Base-by-base conservation (phyloP, 2,329 filamentous ascomycete genomes). In the Lasiodiplodia sp. region DNA sequence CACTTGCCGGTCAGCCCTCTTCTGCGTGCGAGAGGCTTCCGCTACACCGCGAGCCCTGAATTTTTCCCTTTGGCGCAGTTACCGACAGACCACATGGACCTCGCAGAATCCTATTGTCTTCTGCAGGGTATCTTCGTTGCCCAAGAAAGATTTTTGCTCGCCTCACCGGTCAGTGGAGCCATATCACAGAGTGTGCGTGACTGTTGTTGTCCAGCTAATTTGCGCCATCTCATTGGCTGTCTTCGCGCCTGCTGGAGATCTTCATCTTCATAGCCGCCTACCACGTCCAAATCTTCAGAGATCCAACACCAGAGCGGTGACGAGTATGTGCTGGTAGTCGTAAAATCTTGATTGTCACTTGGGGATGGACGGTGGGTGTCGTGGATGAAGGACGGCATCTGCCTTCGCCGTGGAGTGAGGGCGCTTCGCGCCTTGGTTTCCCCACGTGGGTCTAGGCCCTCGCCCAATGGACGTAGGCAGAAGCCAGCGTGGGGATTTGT, bases 171-270 rank as follows among this genome's bases (percentile, higher is more conserved):
- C 31, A 38, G 60, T 53, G 60, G 60, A 64, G 6, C 60, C 60
- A 52, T 64, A 52, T 64, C 60, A 64, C 60, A 52, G n/a, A 52
- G 60, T 38, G 60, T 49, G 60, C 40, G 60, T 64, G 60, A 64
- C 31, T 16, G 47, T 52, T 34, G 44, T 52, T 21, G 14, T 16
- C 18, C 11, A 38, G 21, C n/a, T 8, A 18, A 31, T 23, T 21
- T 64, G 28, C 16, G 34, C n/a, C 14, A 16, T 64, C 60, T 52
- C 31, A 64, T 64, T 64, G 60, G 60, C 14, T 38, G 60, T 21
- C 10, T 47, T 64, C 60, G 60, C 60, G 60, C 60, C 60, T 34
- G 28, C 60, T 21, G 60, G 60, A 64, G 60, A 64, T 64, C 60
- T 23, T 64, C 60, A 64, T 52, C 51, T 64, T 64, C 44, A 49